A percentile compares a stretch with the other conserved stretches of the same genome.
These are phyloP conservation scores for Acanthamoeba royreba DNA, from an alignment of 208 protist genomes.

Conservation along the genomic window DNA sequence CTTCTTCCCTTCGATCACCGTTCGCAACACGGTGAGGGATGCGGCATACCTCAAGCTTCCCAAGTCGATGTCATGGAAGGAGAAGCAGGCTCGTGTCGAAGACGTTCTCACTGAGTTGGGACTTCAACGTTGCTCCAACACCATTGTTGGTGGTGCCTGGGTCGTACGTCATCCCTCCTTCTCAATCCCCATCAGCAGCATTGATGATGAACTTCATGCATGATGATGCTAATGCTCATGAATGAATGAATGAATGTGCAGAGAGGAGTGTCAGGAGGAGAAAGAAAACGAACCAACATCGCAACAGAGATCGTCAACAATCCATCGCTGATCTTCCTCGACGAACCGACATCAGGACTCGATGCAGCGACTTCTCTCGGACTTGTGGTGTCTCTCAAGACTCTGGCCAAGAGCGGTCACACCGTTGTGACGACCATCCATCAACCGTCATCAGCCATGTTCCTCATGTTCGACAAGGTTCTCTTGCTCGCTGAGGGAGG, in stretches of 20 bases:
- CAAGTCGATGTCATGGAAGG: not conserved
- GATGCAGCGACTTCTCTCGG: slow-evolving; percentile 85
- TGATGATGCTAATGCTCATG: too few relatives aligned
- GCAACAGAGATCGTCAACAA: slow-evolving; percentile 64
- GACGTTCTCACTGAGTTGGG: slow-evolving; percentile 42
- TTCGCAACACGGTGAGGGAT: slow-evolving; percentile 48
- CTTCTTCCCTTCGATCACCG: slow-evolving; percentile 52
- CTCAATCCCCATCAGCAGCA: not conserved
- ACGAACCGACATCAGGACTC: slow-evolving; percentile 73
- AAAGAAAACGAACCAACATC: slow-evolving; percentile 73
- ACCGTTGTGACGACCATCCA: slow-evolving; percentile 93
- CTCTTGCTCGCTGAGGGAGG: slow-evolving; percentile 44
- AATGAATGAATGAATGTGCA: too few relatives aligned
- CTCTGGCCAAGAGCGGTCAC: slow-evolving; percentile 79
- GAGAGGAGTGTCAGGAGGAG: slow-evolving; percentile 58
- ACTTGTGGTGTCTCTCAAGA: slow-evolving; percentile 82
- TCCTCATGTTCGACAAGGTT: slow-evolving; percentile 62
- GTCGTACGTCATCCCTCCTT: not conserved
- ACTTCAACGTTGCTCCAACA: slow-evolving; percentile 1
- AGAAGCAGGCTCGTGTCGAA: not conserved
- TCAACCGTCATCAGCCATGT: slow-evolving; percentile 89
- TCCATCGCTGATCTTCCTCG: slow-evolving; percentile 60
- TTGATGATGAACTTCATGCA: too few relatives aligned
- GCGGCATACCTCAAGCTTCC: slow-evolving; percentile 52
- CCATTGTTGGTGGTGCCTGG: slow-evolving; percentile 48